A percentile compares a stretch with the other conserved stretches of the same genome.
These are phyloP conservation scores for Emiliania huxleyi DNA, from an alignment of 78 protist genomes.

Conservation along the genomic window DNA sequence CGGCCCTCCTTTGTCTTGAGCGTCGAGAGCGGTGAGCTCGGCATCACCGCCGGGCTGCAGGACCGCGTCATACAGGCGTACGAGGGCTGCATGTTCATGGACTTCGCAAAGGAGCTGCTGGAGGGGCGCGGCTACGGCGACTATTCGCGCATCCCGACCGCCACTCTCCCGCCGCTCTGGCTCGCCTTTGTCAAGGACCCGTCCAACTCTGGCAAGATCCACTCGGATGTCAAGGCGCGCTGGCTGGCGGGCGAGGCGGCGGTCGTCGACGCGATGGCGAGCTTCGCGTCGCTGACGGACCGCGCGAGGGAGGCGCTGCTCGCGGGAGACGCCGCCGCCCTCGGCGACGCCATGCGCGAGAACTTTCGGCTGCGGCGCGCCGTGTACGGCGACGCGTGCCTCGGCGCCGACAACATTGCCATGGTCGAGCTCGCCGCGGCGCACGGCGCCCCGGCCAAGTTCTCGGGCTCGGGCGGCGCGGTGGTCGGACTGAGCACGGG, in stretches of 20 bases:
- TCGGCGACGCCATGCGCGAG: background rate
- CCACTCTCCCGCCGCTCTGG: background rate
- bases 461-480: background rate
- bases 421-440: background rate
- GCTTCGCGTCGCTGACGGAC: background rate
- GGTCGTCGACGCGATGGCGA: background rate
- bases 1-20: constrained; percentile 22
- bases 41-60: constrained; percentile 53
- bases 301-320: background rate
- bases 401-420: background rate
- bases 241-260: background rate
- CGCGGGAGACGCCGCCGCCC: background rate
- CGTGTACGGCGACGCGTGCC: background rate
- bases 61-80: constrained; percentile 41
- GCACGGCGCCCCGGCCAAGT: background rate
- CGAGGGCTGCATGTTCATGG: constrained; percentile 4
- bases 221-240: constrained; percentile 18
- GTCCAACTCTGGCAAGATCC: background rate
- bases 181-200: background rate
- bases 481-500: background rate
- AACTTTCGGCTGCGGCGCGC: background rate
- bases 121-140: background rate
- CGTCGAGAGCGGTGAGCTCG: constrained; percentile 49
- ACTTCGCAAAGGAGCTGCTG: background rate
- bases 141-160: background rate